Evolutionary conservation across 2,329 filamentous ascomycete species (phyloP).

Genomic region (Pseudogymnoascus sp.): DNA sequence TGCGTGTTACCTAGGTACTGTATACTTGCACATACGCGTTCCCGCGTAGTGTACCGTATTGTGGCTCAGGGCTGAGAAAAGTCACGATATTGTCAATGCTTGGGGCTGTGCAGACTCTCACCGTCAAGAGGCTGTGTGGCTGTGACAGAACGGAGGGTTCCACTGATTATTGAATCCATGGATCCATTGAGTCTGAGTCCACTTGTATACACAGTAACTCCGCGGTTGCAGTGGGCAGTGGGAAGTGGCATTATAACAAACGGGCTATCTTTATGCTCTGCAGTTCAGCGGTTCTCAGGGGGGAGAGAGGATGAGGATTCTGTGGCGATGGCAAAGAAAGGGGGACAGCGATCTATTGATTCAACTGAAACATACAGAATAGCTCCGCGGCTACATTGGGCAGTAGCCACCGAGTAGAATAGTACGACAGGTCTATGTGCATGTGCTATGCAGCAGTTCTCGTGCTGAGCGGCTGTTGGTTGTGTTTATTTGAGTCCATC

Average conservation of each 20-base stretch:
- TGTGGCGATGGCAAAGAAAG: too few species aligned
- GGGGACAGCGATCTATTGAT: too few species aligned
- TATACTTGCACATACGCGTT: neutral
- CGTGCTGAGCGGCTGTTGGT: too few species aligned
- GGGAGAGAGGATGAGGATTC: too few species aligned
- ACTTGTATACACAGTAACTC: neutral
- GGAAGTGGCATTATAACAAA: neutral
- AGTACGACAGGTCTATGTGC: too few species aligned
- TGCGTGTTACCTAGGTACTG: neutral
- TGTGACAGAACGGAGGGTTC: neutral
- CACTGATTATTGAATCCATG: neutral
- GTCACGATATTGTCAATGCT: neutral
- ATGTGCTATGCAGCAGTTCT: too few species aligned
- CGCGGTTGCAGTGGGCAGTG: neutral
- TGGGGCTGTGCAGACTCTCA: neutral
- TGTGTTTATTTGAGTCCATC: too few species aligned
- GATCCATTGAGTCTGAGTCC: neutral
- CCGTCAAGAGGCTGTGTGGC: neutral
- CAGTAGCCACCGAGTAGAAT: neutral
- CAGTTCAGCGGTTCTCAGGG: neutral
- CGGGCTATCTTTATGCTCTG: neutral
- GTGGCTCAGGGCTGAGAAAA: too few species aligned
- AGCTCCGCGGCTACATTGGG: neutral
- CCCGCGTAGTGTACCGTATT: neutral
- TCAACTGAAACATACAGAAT: too few species aligned